Base-by-base conservation (phyloP, 257 asterid genomes). In the Penstemon eatonii region DNA sequence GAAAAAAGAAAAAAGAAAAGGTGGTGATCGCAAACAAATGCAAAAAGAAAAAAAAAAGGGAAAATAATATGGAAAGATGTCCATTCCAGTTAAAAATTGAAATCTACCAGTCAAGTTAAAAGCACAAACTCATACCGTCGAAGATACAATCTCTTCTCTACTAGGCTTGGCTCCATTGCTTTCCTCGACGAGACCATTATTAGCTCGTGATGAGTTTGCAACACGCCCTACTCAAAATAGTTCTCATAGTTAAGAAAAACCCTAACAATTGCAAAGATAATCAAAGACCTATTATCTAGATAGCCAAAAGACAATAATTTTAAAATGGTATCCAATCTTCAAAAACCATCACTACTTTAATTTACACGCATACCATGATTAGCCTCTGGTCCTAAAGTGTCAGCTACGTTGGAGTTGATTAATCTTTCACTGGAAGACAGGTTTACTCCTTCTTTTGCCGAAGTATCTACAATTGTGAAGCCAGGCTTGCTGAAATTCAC, bases 101-200 rank as follows among this genome's bases (percentile, higher is more conserved):
- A 68, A 45, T 68, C 39, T n/a, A 68, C 50, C 53, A 40, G 33
- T 51, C 67, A 56, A 46, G 19, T 40, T 67, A 73, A 55, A 39
- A 60, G 43, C 60, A 69, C n/a, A 47, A 56, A 71, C 61, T 41
- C 70, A 52, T 81, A 90, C 98, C 95, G 82, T 95, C 18, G 89
- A 59, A 53, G 84, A 52, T n/a, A 70, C 75, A 56, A 74, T 41
- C 75, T 78, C 89, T 61, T 83, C 82, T 45, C 59, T 67, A 72
- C 56, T 82, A 77, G 81, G 67, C 72, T 81, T 88, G 76, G 78
- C 74, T 64, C 77, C 84, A 39, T 73, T 77, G 60, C 75, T 76
- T 67, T 77, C 87, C 55, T 79, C 85, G 15, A 66, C n/a, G 59
- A 67, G 80, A 65, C 88, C 84, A 74, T 79, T 85, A 76, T 69